Evolutionary conservation across 257 asterid genomes (phyloP), one percentile per base, ranked within the genome.

Genomic region (Solanum medicagineum): DNA sequence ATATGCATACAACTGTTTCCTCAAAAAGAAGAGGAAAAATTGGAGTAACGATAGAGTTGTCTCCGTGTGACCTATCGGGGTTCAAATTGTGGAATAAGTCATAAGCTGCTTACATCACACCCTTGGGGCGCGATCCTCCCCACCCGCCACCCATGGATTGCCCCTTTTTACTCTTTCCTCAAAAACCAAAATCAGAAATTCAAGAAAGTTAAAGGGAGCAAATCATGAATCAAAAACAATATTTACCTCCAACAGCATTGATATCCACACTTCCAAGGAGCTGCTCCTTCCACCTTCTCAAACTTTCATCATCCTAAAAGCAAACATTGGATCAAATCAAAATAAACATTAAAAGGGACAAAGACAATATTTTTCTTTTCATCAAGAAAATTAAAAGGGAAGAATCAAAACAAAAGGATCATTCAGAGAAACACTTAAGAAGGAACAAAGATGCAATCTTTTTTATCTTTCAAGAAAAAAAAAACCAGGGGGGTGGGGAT

Each of bases 271-370:
- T 92, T 66, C 98, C 99, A 56, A 95, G 95, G 84, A 95, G 98
- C 45, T 95, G 99, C 42, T 95, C 97, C 92, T 95, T 95, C 99
- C 99, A 95, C 89, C 97, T 95, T 87, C 97, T 93, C 92, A 95
- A 91, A 85, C 99, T 95, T 95, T 95, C 98, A 88, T 95, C 99
- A 88, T 94, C 98, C 99, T 95, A 87, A 80, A 81, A 66, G 44
- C 71, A 65, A 65, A 60, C n/a, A 29, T 24, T 17, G 57, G 45
- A 14, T 49, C 81, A 81, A 62, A 62, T 17, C 63, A 40, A 70
- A 79, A 77, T 19, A 53, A 10, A 57, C 44, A 63, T 12, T 2
- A 74, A 20, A 49, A 53, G 9, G 15, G 63, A 77, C 26, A 51
- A 53, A 53, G 47, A 53, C 2, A 8, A 11, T 9, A 77, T 77